A percentile compares a stretch with the other conserved stretches of the same genome.
phyloP scores from a whole-genome alignment of 345 rosid species.

The Lenwebbia sp. region DNA sequence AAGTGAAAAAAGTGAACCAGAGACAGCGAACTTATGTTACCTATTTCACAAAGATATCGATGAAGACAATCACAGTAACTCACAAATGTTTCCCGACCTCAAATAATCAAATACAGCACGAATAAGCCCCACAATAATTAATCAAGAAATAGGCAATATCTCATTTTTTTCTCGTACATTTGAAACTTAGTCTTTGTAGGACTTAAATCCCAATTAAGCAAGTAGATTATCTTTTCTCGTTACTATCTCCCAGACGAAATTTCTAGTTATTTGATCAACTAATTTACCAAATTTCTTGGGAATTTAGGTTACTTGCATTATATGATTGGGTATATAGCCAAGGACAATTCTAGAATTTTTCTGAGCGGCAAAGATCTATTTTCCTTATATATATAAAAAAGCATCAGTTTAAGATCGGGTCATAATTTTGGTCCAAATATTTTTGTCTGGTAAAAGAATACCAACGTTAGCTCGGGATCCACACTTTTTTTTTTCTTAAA shows the following conservation, averaged over 20 bases:
- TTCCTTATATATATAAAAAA: neutral
- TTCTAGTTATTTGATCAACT: neutral
- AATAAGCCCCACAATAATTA: too few relatives aligned
- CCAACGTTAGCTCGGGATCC: neutral
- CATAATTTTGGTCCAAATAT: too few relatives aligned
- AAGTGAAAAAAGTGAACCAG: too few relatives aligned
- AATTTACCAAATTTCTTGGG: neutral
- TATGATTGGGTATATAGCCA: neutral
- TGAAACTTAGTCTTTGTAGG: neutral
- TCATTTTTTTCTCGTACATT: neutral
- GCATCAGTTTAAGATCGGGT: too few relatives aligned
- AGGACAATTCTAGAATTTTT: neutral
- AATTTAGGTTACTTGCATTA: neutral
- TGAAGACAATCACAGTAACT: neutral
- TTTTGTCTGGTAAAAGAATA: neutral
- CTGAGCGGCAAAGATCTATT: neutral
- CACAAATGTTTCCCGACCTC: neutral
- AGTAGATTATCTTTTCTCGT: neutral
- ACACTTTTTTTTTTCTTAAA: neutral
- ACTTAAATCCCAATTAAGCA: neutral
- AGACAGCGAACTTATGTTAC: too few relatives aligned
- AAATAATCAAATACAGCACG: too few relatives aligned
- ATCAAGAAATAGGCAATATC: too few relatives aligned
- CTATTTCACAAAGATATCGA: too few relatives aligned
- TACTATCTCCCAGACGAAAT: neutral